A percentile compares a stretch with the other conserved stretches of the same genome.
These are phyloP conservation scores for Rhizophagus prolifer DNA, from an alignment of 192 early-diverging fungal genomes.

Conservation along the genomic window DNA sequence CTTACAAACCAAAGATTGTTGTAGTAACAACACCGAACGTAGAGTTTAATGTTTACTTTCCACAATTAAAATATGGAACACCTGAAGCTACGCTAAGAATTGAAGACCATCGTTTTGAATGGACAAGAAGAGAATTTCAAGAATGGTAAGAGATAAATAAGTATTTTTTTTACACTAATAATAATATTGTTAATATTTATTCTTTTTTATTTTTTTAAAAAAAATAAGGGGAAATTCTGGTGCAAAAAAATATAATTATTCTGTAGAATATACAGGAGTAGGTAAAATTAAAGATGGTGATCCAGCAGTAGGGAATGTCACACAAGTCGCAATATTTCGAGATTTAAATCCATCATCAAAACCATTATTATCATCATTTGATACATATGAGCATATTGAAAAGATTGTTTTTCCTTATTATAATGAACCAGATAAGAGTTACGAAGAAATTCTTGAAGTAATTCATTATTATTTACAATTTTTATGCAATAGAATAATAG, in stretches of 20 bases:
- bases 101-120: slow-evolving; percentile 93
- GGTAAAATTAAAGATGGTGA: slow-evolving; percentile 49
- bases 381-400: slow-evolving; percentile 37
- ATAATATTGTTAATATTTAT: neutral
- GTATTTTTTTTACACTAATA: neutral
- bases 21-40: slow-evolving; percentile 82
- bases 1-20: slow-evolving; percentile 66
- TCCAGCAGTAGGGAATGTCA: slow-evolving; percentile 59
- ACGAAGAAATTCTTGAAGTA: slow-evolving; percentile 34
- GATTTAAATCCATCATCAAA: neutral
- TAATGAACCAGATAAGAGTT: slow-evolving; percentile 35
- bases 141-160: slow-evolving; percentile 54
- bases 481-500: slow-evolving; percentile 23
- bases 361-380: neutral
- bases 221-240: slow-evolving; percentile 39
- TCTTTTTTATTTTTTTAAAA: neutral
- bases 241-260: slow-evolving; percentile 65
- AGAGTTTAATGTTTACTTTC: slow-evolving; percentile 90
- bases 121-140: slow-evolving; percentile 86
- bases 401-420: slow-evolving; percentile 56
- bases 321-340: slow-evolving; percentile 74
- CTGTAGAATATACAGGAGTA: slow-evolving; percentile 61
- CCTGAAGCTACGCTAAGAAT: slow-evolving; percentile 64
- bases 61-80: slow-evolving; percentile 71
- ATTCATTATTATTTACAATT: slow-evolving; percentile 40